Base-by-base conservation (phyloP, 2,329 filamentous ascomycete species). In the Apiospora hydei region DNA sequence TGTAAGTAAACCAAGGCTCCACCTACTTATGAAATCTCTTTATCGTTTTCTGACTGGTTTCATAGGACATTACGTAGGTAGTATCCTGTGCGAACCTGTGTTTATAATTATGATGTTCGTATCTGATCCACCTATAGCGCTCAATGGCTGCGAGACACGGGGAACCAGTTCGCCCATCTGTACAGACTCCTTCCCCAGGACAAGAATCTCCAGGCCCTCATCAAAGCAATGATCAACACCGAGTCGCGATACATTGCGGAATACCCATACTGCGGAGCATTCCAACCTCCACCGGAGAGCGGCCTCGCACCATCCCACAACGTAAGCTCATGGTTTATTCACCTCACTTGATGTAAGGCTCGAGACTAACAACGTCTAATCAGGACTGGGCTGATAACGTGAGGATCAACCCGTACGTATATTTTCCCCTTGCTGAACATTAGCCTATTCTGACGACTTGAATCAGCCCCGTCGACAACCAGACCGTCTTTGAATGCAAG, bases 401-500 rank as follows among this genome's bases (percentile, higher is more conserved):
- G 26, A 21, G 18, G 3, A 24, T 70, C 18, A 53, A 70, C 18
- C 69, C 69, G 69, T 70, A 44, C 5, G 68, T 69, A 18, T 3
- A 4, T 4, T 10, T 4, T 24, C 8, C 4, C 21, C 10, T n/a
- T 2, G 1, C 1, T n/a, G 11, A 3, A 14, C 21, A 8, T 24
- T 0, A 34, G 1, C 26, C 21, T 13, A 13, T 26, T 24, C 38
- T 51, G 3, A 41, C 13, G 11, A 43, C 5, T 1, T 43, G 26
- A 5, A 11, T 7, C 21, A 70, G 69, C 13, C 69, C 69, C 6
- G 69, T 70, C 6, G 21, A 61, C 30, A 70, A 70, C 24, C 47
- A 70, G 49, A 70, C 69, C 11, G 69, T 70, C 7, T 70, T 70
- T 11, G 69, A 70, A 24, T 70, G 69, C 69, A 70, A 70, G 69